These are phyloP conservation scores for Tritrichomonas musculus DNA, from an alignment of 208 protist species.

Conservation along the genomic window DNA sequence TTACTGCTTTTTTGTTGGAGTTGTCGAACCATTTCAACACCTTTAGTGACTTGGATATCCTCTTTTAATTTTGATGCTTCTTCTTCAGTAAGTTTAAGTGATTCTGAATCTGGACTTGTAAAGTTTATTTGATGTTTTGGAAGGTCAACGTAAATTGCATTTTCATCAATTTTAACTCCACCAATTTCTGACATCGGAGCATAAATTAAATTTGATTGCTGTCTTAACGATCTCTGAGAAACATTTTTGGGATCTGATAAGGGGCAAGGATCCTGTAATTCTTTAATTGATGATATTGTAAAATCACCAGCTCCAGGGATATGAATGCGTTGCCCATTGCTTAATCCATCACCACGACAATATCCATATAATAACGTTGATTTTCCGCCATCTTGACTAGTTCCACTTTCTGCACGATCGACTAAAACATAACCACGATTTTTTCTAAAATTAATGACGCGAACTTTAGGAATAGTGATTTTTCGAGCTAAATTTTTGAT, in stretches of 20 bases:
- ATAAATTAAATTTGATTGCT: slow-evolving; percentile 78
- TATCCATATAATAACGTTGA: slow-evolving; percentile 93
- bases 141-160: slow-evolving; percentile 84
- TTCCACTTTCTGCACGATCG: slow-evolving; percentile 80
- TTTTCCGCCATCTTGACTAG: slow-evolving; percentile 61
- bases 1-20: background rate
- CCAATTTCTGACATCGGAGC: slow-evolving; percentile 94
- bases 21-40: background rate
- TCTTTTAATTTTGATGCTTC: background rate
- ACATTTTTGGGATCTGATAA: slow-evolving; percentile 48
- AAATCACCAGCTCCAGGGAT: slow-evolving; percentile 93
- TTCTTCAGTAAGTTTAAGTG: slow-evolving; percentile 32
- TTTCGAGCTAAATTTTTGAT: slow-evolving; percentile 85
- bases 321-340: slow-evolving; percentile 70
- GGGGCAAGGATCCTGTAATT: slow-evolving; percentile 85
- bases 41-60: background rate
- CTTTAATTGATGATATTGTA: slow-evolving; percentile 54
- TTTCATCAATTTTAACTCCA: slow-evolving; percentile 91
- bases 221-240: slow-evolving; percentile 51
- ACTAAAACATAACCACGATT: slow-evolving; percentile 89
- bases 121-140: slow-evolving; percentile 34
- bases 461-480: slow-evolving; percentile 88
- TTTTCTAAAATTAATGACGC: slow-evolving; percentile 86
- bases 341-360: slow-evolving; percentile 82
- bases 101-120: background rate